Base-by-base conservation (phyloP, 2,329 filamentous ascomycete species). In the Talaromyces pinophilus region DNA sequence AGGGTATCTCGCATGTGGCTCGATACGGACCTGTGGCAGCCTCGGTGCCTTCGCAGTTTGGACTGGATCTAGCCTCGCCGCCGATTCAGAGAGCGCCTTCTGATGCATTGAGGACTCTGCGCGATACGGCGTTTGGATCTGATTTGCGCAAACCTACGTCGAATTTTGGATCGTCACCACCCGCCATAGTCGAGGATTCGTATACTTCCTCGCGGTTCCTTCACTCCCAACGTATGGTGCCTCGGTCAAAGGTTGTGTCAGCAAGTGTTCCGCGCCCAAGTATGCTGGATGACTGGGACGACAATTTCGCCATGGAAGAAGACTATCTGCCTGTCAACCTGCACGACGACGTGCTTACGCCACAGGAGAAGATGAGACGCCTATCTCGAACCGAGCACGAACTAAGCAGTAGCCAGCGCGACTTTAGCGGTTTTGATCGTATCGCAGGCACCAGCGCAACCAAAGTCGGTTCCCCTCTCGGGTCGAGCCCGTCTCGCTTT, bases 41-140 rank as follows among this genome's bases (percentile, higher is more conserved):
- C 0, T 98, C 94, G 0, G 91, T 98, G 11, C 95, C 95, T 10
- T 92, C 92, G 62, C 92, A 94, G 72, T 97, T 98, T 73, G 92
- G 92, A 15, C 83, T 97, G 70, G 93, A 97, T 62, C 69, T 79
- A 2, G 69, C 71, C 57, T 93, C 91, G 8, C 66, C 66, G 25
- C 63, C 66, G 17, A 93, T 93, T 5, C 84, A 92, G 48, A 80
- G 81, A 62, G 87, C 89, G 33, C 88, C 91, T 67, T 85, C 91
- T n/a, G 82, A 87, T 54, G 81, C 82, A 68, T 84, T 85, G 69
- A 86, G 84, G 68, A 88, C 84, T 70, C 83, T 88, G 28, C 86
- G 88, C 66, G 84, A 84, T 86, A 90, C 82, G 79, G 92, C 81
- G 79, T 92, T 85, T 83, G 92, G 80, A 71, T 87, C 80, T 84